A percentile compares a stretch with the other conserved stretches of the same genome.
Conservation (phyloP, 495 filamentous ascomycete species). For the Penicillium bovifimosum region DNA sequence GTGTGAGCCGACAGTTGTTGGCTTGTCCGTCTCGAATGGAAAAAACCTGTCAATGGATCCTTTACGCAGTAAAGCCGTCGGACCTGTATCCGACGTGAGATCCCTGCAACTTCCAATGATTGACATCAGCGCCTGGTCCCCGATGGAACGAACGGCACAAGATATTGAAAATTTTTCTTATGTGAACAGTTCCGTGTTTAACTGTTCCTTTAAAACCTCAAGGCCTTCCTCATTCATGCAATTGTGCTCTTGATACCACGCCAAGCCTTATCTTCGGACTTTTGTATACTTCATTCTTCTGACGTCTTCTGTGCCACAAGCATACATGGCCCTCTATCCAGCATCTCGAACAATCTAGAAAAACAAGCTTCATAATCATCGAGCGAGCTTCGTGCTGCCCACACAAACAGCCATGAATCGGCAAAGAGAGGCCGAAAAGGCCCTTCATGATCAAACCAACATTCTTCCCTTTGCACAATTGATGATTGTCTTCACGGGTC, state of each 20-base stretch:
- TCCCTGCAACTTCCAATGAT: constrained; percentile 5
- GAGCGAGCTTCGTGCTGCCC: neutral
- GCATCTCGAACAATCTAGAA: neutral
- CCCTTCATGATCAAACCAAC: constrained; percentile 49
- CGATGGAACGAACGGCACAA: constrained; percentile 2
- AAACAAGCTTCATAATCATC: neutral
- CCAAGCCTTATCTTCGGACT: neutral
- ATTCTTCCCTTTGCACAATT: constrained; percentile 51
- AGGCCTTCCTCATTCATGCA: neutral
- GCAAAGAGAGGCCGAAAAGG: constrained; percentile 40
- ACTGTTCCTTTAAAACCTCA: neutral
- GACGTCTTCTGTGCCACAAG: neutral
- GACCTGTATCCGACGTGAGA: constrained; percentile 17
- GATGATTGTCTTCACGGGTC: constrained; percentile 50
- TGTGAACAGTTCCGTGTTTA: neutral
- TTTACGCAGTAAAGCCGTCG: constrained; percentile 18
- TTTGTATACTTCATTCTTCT: neutral
- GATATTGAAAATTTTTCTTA: constrained; percentile 5
- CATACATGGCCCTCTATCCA: neutral
- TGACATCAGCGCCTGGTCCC: constrained; percentile 11
- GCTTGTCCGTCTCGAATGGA: constrained; percentile 9
- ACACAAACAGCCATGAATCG: constrained; percentile 28
- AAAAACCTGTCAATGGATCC: neutral
- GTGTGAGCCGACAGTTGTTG: constrained; percentile 13
- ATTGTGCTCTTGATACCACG: neutral